Evolutionary conservation across 1,139 yeast species (phyloP).

Genomic region (Dujonia santamariae): DNA sequence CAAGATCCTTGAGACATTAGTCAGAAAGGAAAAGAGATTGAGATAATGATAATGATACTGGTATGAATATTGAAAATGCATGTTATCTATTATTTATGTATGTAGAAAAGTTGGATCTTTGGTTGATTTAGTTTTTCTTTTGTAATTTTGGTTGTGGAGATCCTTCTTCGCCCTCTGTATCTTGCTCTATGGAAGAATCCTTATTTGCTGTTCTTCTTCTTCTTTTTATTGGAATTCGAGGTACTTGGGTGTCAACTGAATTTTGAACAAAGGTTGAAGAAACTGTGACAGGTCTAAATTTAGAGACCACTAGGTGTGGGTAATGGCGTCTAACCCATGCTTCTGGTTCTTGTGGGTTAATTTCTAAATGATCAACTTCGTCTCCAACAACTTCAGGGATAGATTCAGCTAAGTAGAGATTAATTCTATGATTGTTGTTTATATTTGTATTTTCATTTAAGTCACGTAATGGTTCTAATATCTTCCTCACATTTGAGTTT

Average conservation of each 20-base stretch:
- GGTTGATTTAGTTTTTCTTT: slow-evolving; percentile 5
- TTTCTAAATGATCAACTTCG: slow-evolving; percentile 31
- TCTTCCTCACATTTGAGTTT: slow-evolving; percentile 20
- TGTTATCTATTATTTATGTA: no score
- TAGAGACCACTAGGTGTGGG: slow-evolving; percentile 32
- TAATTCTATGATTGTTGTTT: slow-evolving; percentile 10
- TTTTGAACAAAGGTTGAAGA: slow-evolving; percentile 5
- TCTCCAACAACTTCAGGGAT: slow-evolving; percentile 40
- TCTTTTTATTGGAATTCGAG: slow-evolving; percentile 2
- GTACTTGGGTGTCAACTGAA: slow-evolving; percentile 1
- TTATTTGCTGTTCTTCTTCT: slow-evolving; percentile 1
- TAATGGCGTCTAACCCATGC: slow-evolving; percentile 39
- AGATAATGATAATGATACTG: not conserved
- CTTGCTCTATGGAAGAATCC: not conserved
- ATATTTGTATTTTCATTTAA: slow-evolving; percentile 8
- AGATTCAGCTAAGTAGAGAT: slow-evolving; percentile 24
- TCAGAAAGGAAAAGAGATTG: slow-evolving; percentile 37
- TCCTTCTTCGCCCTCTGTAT: not conserved
- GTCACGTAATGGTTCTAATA: slow-evolving; percentile 13
- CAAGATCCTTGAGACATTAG: slow-evolving; percentile 52
- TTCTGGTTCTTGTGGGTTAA: slow-evolving; percentile 40
- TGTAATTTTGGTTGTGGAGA: not conserved
- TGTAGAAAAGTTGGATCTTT: not conserved
- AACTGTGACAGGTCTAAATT: slow-evolving; percentile 26
- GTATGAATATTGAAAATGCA: no score